These are phyloP conservation scores for Sclerotinia nivalis DNA, from an alignment of 2,329 filamentous ascomycete species.

Conservation along the genomic window DNA sequence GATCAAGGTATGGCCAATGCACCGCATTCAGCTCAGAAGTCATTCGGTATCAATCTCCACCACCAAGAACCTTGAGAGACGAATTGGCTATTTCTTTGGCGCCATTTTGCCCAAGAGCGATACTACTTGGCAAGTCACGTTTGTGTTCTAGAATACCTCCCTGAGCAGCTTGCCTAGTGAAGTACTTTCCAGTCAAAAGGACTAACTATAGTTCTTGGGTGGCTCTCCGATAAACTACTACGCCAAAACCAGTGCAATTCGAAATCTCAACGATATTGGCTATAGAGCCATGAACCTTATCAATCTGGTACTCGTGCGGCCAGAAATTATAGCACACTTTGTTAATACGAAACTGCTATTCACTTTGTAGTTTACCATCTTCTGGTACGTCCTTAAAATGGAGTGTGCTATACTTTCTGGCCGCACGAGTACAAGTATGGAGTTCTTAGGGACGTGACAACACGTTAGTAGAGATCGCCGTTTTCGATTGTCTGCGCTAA, in stretches of 20 bases:
- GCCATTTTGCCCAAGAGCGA: neutral
- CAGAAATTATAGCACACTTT: too few species aligned
- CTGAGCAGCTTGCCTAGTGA: neutral
- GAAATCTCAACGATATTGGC: neutral
- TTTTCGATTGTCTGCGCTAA: neutral
- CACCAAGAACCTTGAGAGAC: neutral
- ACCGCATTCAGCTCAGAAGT: neutral
- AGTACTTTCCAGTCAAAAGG: neutral
- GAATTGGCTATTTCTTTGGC: neutral
- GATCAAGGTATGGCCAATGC: neutral
- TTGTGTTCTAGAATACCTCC: neutral
- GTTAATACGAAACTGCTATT: too few species aligned
- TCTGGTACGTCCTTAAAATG: neutral
- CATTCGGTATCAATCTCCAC: neutral
- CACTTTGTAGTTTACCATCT: neutral
- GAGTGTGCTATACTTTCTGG: neutral
- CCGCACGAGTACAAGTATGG: too few species aligned
- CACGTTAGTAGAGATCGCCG: too few species aligned
- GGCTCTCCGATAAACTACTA: neutral
- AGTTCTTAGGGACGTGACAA: neutral
- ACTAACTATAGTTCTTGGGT: neutral
- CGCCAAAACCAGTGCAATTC: neutral
- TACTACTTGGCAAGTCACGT: neutral
- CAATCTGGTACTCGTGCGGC: too few species aligned
- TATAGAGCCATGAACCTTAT: neutral